Base-by-base conservation (phyloP, 2,329 filamentous ascomycete species). In the Nannizziopsis arthrosporioides region DNA sequence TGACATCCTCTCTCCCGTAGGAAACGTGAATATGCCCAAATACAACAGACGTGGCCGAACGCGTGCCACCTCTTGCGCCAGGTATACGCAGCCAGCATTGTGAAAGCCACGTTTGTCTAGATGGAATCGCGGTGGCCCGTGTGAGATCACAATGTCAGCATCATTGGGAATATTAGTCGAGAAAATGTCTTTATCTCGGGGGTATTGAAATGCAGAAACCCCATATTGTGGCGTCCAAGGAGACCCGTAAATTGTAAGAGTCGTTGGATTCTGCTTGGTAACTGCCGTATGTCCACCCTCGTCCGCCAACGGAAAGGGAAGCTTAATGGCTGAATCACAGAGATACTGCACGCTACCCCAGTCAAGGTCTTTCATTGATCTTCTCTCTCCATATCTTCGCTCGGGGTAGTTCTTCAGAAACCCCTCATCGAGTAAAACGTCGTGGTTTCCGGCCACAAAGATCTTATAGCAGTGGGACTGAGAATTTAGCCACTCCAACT, bases 371-470 rank as follows among this genome's bases (percentile, higher is more conserved):
- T 44, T 30, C 12, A 40, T 39, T 2, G 49, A 51, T 18, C 48
- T 45, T 18, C 37, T 42, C 40, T 52, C 48, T 14, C 39, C 49
- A 36, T 44, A 46, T n/a, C 47, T 48, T n/a, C 47, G 46, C 30
- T 50, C 47, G 10, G 52, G 53, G 36, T 53, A 41, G 18, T 46
- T 34, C 11, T 48, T 40, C 7, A 51, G 38, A 47, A 54, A 55
- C 2, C 48, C 18, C 15, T 48, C 30, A 35, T 60, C 55, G 7
- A 62, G 51, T 3, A 56, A 36, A 5, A 67, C 46, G 44, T 73
- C 70, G 49, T 73, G 71, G 45, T 74, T 75, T 2, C 71, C 73
- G 12, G 65, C 70, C 5, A 74, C 56, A 4, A 73, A 60, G 37
- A 74, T 59, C 54, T 74, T 74, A 57, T 68, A 54, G 5, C 48